Conservation (phyloP, 306 rosid species). For the Dicorynia guianensis region DNA sequence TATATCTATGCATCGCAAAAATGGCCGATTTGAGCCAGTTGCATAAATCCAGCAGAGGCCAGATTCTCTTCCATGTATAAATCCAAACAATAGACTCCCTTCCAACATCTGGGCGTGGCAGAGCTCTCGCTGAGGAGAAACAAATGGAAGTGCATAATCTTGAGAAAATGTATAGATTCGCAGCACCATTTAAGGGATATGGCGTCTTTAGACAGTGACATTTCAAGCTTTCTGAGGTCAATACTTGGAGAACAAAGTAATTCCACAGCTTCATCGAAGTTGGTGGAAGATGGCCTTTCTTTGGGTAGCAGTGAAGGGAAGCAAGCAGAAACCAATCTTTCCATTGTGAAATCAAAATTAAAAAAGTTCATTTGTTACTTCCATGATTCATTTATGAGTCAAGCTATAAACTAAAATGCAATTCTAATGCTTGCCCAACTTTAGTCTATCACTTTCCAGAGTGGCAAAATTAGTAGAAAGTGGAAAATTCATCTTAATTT, state of each 20-base stretch:
- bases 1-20: background rate
- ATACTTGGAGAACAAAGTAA: background rate
- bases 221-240: constrained; percentile 7
- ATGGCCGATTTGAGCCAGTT: background rate
- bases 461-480: background rate
- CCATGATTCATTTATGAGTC: too few relatives aligned
- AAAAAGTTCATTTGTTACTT: too few relatives aligned
- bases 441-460: background rate
- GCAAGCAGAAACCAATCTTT: background rate
- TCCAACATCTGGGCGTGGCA: background rate
- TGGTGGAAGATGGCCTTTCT: background rate
- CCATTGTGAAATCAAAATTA: background rate
- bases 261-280: background rate
- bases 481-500: background rate
- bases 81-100: background rate
- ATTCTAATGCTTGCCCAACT: background rate
- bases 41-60: constrained; percentile 13
- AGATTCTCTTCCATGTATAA: constrained; percentile 27
- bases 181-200: constrained; percentile 34
- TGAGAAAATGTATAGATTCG: constrained; percentile 12
- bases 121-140: background rate
- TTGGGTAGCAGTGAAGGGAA: background rate
- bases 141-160: constrained; percentile 14
- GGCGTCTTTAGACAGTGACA: background rate
- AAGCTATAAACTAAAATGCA: too few relatives aligned